Percentiles rank a stretch among this genome's conserved stretches.
phyloP scores from a whole-genome alignment of 768 basidiomycete genomes.

The Clitopilus hobsonii region DNA sequence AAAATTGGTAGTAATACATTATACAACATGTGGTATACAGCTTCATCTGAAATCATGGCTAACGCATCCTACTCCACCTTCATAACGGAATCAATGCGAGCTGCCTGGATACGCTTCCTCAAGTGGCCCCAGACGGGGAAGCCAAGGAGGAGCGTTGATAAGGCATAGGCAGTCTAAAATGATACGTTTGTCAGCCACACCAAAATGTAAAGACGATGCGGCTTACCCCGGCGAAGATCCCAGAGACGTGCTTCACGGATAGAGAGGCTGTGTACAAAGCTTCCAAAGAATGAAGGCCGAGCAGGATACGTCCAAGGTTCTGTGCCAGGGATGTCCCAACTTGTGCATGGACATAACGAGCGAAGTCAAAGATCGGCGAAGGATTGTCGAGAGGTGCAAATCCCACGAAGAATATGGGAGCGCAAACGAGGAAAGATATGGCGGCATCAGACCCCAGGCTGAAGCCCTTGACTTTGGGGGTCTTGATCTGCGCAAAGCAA shows the following conservation, averaged over 20 bases:
- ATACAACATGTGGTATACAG: too few relatives aligned
- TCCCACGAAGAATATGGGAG: conserved; percentile 25
- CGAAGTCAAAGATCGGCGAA: conserved; percentile 26
- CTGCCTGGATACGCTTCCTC: conserved; percentile 53
- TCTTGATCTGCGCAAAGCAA: conserved; percentile 40
- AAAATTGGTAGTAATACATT: too few relatives aligned
- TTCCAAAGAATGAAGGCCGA: conserved; percentile 41
- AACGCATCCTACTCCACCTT: conserved; percentile 64
- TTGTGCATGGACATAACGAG: conserved; percentile 22
- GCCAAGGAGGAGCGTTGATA: conserved; percentile 47
- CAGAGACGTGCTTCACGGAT: conserved; percentile 44
- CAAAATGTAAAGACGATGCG: not conserved
- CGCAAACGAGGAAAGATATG: conserved; percentile 17
- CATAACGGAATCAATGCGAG: conserved; percentile 77
- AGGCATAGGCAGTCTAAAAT: conserved; percentile 47
- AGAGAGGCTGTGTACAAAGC: conserved; percentile 41
- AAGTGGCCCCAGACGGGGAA: conserved; percentile 51
- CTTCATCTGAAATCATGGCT: too few relatives aligned
- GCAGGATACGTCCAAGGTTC: conserved; percentile 25
- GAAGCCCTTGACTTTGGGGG: conserved; percentile 60
- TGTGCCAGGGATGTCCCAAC: conserved; percentile 25
- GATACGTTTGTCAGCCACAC: not conserved
- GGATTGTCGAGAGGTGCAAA: conserved; percentile 17
- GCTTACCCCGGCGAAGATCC: conserved; percentile 35
- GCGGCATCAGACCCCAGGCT: conserved; percentile 30